Evolutionary conservation across 1,284 basidiomycete genomes (phyloP).

Genomic region (Phylloporus gajari): DNA sequence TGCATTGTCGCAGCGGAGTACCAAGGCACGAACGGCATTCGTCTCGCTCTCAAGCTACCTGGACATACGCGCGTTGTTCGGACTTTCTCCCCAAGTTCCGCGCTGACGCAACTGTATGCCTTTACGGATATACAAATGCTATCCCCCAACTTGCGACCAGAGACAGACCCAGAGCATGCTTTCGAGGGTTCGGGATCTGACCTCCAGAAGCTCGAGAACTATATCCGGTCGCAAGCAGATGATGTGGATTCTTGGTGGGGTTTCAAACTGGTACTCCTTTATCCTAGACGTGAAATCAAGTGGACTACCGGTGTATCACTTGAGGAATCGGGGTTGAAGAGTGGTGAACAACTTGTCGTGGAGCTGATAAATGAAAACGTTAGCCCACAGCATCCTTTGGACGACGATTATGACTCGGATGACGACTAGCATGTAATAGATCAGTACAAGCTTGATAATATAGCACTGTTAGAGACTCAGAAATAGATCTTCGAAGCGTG

Average conservation of each 20-base stretch:
- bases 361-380: constrained; percentile 55
- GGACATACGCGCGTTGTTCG: constrained; percentile 70
- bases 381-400: constrained; percentile 30
- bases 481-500: not conserved
- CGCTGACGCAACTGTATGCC: constrained; percentile 73
- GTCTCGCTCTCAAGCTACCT: constrained; percentile 76
- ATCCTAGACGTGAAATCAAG: constrained; percentile 73
- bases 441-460: constrained; percentile 36
- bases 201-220: constrained; percentile 54
- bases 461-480: not conserved
- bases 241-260: constrained; percentile 69
- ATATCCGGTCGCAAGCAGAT: constrained; percentile 47
- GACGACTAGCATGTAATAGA: constrained; percentile 50
- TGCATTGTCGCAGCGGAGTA: constrained; percentile 52
- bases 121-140: constrained; percentile 71
- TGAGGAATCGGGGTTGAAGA: constrained; percentile 64
- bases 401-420: constrained; percentile 73
- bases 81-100: constrained; percentile 62
- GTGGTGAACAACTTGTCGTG: constrained; percentile 77
- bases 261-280: constrained; percentile 75
- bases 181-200: constrained; percentile 48
- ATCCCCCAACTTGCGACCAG: constrained; percentile 46
- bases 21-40: constrained; percentile 50
- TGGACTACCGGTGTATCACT: constrained; percentile 60
- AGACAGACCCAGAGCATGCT: constrained; percentile 55